Evolutionary conservation across 352 stramenopile genomes (phyloP).

Genomic region (Plasmopara muralis): DNA sequence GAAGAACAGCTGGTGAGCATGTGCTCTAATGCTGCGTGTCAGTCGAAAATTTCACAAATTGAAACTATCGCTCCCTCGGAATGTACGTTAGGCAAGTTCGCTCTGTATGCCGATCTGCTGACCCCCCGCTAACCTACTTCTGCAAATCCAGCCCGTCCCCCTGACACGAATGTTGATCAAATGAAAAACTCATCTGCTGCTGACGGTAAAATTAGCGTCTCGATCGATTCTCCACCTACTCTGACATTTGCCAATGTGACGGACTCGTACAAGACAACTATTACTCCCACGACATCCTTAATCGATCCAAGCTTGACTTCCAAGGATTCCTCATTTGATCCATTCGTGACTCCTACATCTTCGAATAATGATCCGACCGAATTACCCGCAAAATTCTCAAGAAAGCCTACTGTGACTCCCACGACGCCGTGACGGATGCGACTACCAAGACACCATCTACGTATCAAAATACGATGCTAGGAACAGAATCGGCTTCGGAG

Average conservation of each 20-base stretch:
- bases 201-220: not conserved
- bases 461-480: not conserved
- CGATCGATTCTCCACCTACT: constrained; percentile 4
- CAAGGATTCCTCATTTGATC: too few species aligned
- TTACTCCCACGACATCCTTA: too few species aligned
- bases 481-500: constrained; percentile 5
- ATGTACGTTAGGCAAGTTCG: constrained; percentile 27
- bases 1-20: constrained; percentile 22
- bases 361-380: too few species aligned
- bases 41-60: constrained; percentile 22
- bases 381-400: too few species aligned
- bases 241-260: constrained; percentile 3
- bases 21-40: constrained; percentile 26
- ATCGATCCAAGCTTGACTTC: too few species aligned
- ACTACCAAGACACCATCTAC: not conserved
- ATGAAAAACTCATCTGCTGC: not conserved
- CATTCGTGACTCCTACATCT: too few species aligned
- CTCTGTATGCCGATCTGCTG: constrained; percentile 28
- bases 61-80: constrained; percentile 20
- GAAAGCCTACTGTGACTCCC: not conserved
- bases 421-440: constrained; percentile 7
- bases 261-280: not conserved
- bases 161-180: not conserved
- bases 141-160: constrained; percentile 5
- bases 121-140: constrained; percentile 15